These are phyloP conservation scores for Echeveria elegans DNA, from an alignment of 164 flowering plant species.

Conservation along the genomic window DNA sequence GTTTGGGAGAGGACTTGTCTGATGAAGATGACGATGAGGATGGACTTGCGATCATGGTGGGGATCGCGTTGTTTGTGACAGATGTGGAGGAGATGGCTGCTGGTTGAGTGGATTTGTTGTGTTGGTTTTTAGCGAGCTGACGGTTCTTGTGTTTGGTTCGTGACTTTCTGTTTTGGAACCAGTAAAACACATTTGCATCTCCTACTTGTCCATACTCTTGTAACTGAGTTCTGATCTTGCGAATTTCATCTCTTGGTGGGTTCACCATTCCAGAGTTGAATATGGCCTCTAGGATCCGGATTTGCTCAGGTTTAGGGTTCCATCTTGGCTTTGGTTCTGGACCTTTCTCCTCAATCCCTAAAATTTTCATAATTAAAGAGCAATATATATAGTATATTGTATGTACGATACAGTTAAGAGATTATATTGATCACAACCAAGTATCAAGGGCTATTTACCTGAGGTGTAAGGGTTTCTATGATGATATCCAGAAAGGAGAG, in stretches of 20 bases:
- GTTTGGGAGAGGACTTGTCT: constrained; percentile 37
- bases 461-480: constrained; percentile 42
- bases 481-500: constrained; percentile 35
- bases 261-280: constrained; percentile 99
- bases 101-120: constrained; percentile 12
- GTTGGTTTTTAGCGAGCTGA: constrained; percentile 26
- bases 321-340: constrained; percentile 98
- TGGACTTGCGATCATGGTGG: background rate
- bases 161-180: constrained; percentile 97
- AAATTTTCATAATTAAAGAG: background rate
- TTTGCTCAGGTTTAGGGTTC: constrained; percentile 98
- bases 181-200: constrained; percentile 95
- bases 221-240: constrained; percentile 75
- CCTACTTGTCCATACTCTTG: constrained; percentile 97
- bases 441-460: constrained; percentile 34
- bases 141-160: constrained; percentile 91
- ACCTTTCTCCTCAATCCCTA: constrained; percentile 61
- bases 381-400: no score
- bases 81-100: constrained; percentile 22
- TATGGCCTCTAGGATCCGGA: constrained; percentile 80
- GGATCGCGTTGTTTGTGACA: constrained; percentile 27
- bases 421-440: background rate
- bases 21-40: constrained; percentile 36
- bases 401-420: background rate
- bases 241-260: constrained; percentile 90